Evolutionary conservation across 495 filamentous ascomycete genomes (phyloP), one percentile per base, ranked within the genome.

Genomic region (Lasiosphaeria ovina): DNA sequence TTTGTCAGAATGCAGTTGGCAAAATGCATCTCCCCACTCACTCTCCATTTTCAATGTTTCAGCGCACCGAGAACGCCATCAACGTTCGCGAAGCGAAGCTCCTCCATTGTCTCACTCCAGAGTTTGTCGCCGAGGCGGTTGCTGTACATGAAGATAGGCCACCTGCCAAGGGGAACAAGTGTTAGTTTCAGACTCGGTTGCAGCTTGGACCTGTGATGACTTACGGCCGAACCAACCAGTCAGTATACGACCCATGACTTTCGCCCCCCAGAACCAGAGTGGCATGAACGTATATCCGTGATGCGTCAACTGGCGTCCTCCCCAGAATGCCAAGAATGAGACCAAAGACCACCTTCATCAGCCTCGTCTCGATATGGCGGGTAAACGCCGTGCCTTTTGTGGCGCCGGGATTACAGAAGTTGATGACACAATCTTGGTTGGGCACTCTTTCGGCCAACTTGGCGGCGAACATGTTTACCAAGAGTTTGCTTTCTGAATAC

Each of bases 341-440:
- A 3, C 6, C 3, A 51, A 51, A 4, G 49, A 51, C 49, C 2
- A 63, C 16, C 4, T 54, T 60, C 40, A 54, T 55, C 7, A 72
- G 45, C 60, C 60, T n/a, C 50, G 7, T 11, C 0, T 17, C 40
- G 9, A 54, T 24, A 6, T 49, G 36, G 11, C 45, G 24, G 12
- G 49, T n/a, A 54, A 65, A 14, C 54, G 8, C 14, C 50, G 55
- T 34, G 60, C 64, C 32, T 62, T 62, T 6, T 51, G 55, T n/a
- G 52, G 65, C 32, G 76, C 74, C 36, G 70, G 73, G 17, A 56
- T 66, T 11, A 74, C 66, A 33, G 3, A 72, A 31, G 61, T 81
- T 81, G 35, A 83, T 61, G 17, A 80, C 64, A 2, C 75, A 73
- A 12, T 79, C 74, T 6, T 74, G 62, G 44, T 67, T 49, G 2